Conservation (phyloP, 2,329 filamentous ascomycete genomes). For the Monosporascus sp. region DNA sequence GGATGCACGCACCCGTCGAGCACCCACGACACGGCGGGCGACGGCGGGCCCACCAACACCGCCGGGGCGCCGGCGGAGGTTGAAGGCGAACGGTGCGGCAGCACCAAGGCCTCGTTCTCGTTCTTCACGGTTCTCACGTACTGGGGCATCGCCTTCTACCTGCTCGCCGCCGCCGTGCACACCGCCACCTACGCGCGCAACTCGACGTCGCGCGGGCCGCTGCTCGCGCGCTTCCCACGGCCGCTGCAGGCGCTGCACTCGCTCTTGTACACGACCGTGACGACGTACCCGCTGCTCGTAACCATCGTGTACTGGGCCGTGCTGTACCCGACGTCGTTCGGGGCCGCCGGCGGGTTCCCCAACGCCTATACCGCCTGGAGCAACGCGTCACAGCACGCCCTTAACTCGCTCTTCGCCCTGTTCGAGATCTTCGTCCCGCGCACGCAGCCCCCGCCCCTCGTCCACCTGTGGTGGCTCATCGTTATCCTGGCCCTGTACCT, state of each 20-base stretch:
- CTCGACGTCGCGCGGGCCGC: constrained; percentile 32
- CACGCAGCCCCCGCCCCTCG: constrained; percentile 50
- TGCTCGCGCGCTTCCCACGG: constrained; percentile 56
- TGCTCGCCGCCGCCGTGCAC: constrained; percentile 61
- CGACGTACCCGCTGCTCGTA: constrained; percentile 62
- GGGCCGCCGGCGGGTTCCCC: constrained; percentile 53
- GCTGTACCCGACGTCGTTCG: constrained; percentile 50
- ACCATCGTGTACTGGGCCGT: constrained; percentile 66
- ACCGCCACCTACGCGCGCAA: constrained; percentile 59
- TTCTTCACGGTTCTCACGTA: constrained; percentile 80
- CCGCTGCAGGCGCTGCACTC: constrained; percentile 59
- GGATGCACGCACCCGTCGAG: constrained; percentile 44
- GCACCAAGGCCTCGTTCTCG: constrained; percentile 49
- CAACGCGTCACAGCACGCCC: constrained; percentile 67
- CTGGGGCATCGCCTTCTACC: constrained; percentile 80
- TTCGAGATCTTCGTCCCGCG: constrained; percentile 68
- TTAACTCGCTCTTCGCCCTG: constrained; percentile 71
- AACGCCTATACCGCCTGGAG: constrained; percentile 51
- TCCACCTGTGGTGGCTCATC: constrained; percentile 63
- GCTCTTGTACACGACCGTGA: constrained; percentile 58
- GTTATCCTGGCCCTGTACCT: constrained; percentile 69
- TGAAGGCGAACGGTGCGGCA: not conserved
- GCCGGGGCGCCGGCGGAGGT: constrained; percentile 29
- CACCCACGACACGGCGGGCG: constrained; percentile 4
- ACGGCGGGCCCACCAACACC: constrained; percentile 5